Percentiles rank a stretch among this genome's conserved stretches.
phyloP scores from a whole-genome alignment of 225 moss, liverwort and hornwort genomes.

The Straminergon stramineum region DNA sequence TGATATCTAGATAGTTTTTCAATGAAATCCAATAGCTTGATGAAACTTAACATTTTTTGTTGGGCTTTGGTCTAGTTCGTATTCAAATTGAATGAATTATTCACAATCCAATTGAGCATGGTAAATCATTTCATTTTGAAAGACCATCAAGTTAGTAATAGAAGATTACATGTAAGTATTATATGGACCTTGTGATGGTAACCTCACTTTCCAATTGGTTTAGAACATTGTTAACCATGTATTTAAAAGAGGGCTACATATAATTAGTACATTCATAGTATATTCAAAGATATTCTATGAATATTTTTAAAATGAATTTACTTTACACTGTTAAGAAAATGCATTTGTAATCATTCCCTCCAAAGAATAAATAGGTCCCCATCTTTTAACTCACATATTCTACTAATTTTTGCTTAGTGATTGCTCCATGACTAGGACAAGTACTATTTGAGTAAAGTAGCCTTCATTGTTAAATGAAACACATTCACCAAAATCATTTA shows the following conservation, averaged over 20 bases:
- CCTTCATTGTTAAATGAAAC: not conserved
- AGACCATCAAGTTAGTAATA: not conserved
- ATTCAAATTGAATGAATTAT: not conserved
- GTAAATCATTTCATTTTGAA: not conserved
- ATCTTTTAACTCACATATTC: not conserved
- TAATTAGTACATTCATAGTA: not conserved
- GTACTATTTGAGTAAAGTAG: not conserved
- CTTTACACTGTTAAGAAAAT: not conserved
- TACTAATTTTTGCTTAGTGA: not conserved
- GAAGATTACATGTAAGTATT: not conserved
- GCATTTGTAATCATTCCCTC: not conserved
- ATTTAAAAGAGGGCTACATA: not conserved
- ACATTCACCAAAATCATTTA: not conserved
- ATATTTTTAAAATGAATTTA: not conserved
- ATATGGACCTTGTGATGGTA: rapidly evolving
- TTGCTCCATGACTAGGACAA: rapidly evolving
- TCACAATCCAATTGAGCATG: not conserved
- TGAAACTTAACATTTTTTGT: not conserved
- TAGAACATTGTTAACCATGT: not conserved
- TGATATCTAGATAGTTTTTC: not conserved
- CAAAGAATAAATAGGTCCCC: not conserved
- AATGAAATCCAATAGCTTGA: not conserved
- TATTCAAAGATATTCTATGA: not conserved
- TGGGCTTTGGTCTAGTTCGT: not conserved
- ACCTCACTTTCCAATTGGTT: not conserved